Base-by-base conservation (phyloP, 139 green algal species). In the Microglena sp. region DNA sequence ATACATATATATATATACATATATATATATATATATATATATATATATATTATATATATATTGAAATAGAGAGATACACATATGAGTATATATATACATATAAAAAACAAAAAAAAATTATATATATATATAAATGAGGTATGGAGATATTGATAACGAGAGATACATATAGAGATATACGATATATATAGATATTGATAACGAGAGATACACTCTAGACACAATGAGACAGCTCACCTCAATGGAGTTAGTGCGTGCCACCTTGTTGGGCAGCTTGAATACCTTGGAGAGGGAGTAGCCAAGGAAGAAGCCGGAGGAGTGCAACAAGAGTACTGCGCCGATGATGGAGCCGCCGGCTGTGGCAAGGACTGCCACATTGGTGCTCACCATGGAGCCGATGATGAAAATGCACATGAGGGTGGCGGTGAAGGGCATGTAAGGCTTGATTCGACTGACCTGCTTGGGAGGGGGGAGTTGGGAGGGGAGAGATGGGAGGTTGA, bases 371-470 rank as follows among this genome's bases (percentile, higher is more conserved):
- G 34, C 40, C n/a, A 75, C 76, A 36, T 86, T 86, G 67, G 46
- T 74, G 24, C 34, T 45, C 34, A 82, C 77, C 70, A 86, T 76
- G 64, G 70, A 78, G 43, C 75, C 79, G 33, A 84, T 71, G 33
- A 84, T 78, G 21, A 84, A 34, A 29, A 80, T 64, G 22, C 78
- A 71, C 2, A 76, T 36, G 3, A 60, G 36, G 15, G 79, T 86
- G 24, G 79, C 79, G 2, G 73, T 54, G 26, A 86, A 70, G 21
- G 79, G 79, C 33, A 77, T 86, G 79, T 76, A 86, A 21, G 78
- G 66, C 40, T 77, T 74, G 33, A 82, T 45, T 2, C 73, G 55
- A 5, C 55, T 18, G 8, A 85, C 78, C n/a, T 70, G 68, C 26
- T 22, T 6, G 2, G 67, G 67, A 24, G 72, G 33, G 15, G 60